phyloP scores from a whole-genome alignment of 257 asterid genomes.

The Solanum commersonii region DNA sequence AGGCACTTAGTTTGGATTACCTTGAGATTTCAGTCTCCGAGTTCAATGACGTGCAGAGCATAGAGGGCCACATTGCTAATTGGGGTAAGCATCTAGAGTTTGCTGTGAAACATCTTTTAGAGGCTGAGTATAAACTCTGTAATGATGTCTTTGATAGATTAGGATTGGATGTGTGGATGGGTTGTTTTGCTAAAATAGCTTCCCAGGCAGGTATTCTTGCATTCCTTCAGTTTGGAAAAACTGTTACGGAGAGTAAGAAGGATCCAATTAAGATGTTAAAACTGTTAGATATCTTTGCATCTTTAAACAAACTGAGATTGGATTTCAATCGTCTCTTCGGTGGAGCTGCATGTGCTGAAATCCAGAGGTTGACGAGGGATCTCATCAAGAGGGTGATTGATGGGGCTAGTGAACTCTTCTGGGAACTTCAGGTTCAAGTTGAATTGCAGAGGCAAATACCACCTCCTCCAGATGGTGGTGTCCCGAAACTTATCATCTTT shows the following conservation, averaged over 20 bases:
- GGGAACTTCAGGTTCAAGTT: constrained; percentile 86
- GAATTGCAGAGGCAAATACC: constrained; percentile 74
- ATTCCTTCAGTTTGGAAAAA: constrained; percentile 73
- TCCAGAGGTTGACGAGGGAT: constrained; percentile 73
- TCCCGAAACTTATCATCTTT: constrained; percentile 68
- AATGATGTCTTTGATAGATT: constrained; percentile 71
- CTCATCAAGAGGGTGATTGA: constrained; percentile 65
- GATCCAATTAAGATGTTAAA: constrained; percentile 80
- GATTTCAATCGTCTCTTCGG: constrained; percentile 89
- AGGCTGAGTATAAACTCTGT: constrained; percentile 73
- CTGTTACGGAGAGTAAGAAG: constrained; percentile 82
- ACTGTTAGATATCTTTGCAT: constrained; percentile 69
- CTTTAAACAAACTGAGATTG: constrained; percentile 66
- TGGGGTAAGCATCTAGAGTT: constrained; percentile 93
- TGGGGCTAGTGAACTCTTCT: constrained; percentile 81
- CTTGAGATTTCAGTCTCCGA: constrained; percentile 79
- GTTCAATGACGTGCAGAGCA: constrained; percentile 67
- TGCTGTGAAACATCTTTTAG: constrained; percentile 77
- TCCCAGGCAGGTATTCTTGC: constrained; percentile 81
- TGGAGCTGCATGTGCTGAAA: constrained; percentile 75
- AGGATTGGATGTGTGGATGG: constrained; percentile 71
- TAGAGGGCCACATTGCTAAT: constrained; percentile 55
- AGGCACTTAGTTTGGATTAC: constrained; percentile 77
- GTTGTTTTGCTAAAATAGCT: constrained; percentile 76
- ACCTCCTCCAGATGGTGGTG: constrained; percentile 74